Percentiles rank a stretch among this genome's conserved stretches.
Evolutionary conservation across 192 early-diverging fungal genomes (phyloP).

Genomic region (Pilobolus umbonatus): DNA sequence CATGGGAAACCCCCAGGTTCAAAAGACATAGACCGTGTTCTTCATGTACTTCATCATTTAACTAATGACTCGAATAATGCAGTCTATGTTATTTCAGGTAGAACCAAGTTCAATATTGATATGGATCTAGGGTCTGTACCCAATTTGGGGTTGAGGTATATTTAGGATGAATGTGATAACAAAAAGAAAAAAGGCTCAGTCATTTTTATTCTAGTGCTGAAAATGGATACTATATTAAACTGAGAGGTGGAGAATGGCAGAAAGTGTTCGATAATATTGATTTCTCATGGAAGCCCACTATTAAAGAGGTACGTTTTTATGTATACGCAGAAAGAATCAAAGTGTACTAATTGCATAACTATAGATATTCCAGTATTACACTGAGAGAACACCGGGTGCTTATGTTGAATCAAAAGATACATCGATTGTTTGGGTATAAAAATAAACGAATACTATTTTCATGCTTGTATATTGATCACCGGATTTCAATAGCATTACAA

Average conservation of each 20-base stretch:
- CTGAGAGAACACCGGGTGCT: conserved; percentile 75
- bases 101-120: conserved; percentile 62
- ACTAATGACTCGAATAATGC: conserved; percentile 59
- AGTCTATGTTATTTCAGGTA: conserved; percentile 73
- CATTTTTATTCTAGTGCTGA: conserved; percentile 53
- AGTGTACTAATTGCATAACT: background rate
- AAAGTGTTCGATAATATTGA: conserved; percentile 49
- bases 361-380: conserved; percentile 78
- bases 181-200: background rate
- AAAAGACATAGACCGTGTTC: conserved; percentile 44
- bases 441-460: no score
- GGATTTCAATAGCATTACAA: no score
- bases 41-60: conserved; percentile 49
- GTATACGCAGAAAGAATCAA: no score
- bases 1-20: conserved; percentile 12
- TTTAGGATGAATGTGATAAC: background rate
- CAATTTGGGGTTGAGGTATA: conserved; percentile 55
- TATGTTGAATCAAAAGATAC: conserved; percentile 73
- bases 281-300: conserved; percentile 62
- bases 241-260: conserved; percentile 60
- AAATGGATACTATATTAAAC: conserved; percentile 67
- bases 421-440: conserved; percentile 60
- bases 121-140: conserved; percentile 58
- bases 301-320: conserved; percentile 47
- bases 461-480: no score